Conservation (phyloP, 352 stramenopile species). For the Pythium folliculosum region DNA sequence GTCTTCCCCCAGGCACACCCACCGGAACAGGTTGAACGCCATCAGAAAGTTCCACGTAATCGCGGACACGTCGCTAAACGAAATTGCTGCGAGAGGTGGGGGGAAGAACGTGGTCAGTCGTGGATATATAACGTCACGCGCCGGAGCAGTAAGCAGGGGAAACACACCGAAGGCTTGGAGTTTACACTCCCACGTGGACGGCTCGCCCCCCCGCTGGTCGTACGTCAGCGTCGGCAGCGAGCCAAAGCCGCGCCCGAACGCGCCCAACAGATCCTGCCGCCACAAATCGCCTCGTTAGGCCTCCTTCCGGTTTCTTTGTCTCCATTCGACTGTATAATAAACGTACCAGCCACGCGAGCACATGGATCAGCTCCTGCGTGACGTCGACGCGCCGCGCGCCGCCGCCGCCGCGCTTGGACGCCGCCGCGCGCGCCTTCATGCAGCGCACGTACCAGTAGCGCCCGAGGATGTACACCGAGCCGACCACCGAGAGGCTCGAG, state of each 20-base stretch:
- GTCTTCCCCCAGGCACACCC: conserved; percentile 82
- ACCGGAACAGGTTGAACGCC: conserved; percentile 82
- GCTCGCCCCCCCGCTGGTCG: conserved; percentile 50
- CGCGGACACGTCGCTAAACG: conserved; percentile 68
- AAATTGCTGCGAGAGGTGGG: conserved; percentile 51
- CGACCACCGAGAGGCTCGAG: conserved; percentile 65
- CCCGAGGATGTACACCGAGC: conserved; percentile 80
- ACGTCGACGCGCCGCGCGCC: conserved; percentile 55
- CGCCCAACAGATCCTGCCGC: conserved; percentile 66
- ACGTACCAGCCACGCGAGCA: conserved; percentile 74
- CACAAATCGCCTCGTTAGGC: background rate
- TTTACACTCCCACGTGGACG: conserved; percentile 64
- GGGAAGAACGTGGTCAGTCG: background rate
- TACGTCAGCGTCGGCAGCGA: conserved; percentile 69
- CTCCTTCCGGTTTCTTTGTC: too few species aligned
- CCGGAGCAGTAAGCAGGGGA: background rate
- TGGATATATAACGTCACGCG: too few species aligned
- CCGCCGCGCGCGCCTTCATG: conserved; percentile 35
- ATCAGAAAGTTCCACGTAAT: conserved; percentile 88
- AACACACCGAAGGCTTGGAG: conserved; percentile 69
- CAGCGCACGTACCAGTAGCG: conserved; percentile 77
- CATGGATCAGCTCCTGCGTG: conserved; percentile 85
- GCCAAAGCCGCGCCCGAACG: conserved; percentile 71
- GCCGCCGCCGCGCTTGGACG: conserved; percentile 1
- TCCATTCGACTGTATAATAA: too few species aligned